Evolutionary conservation across 441 rosid species (phyloP).

Genomic region (Euphorbia schlechtendalii): DNA sequence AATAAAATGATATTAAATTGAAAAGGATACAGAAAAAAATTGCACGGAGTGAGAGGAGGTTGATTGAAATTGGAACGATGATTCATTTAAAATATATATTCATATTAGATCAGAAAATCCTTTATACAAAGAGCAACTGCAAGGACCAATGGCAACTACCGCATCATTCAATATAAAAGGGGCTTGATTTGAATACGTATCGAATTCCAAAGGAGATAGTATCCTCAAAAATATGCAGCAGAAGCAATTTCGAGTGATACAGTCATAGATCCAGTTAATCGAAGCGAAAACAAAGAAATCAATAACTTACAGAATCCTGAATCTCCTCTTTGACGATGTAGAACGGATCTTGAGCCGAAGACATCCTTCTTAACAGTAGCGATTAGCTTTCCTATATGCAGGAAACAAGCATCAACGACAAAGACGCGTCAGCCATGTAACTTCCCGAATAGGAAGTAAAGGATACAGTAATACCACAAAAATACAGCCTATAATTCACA

Average conservation of each 20-base stretch:
- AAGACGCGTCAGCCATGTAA: not conserved
- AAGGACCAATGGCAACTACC: not conserved
- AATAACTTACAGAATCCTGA: conserved; percentile 76
- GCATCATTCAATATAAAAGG: not conserved
- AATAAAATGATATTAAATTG: not conserved
- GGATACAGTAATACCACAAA: not conserved
- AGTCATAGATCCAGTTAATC: not conserved
- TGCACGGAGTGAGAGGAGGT: not conserved
- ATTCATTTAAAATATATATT: not conserved
- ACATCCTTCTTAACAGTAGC: conserved; percentile 36
- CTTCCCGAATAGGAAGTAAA: not conserved
- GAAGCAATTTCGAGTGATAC: not conserved
- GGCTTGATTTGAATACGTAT: not conserved
- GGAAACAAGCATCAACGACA: not conserved
- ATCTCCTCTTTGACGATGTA: conserved; percentile 96
- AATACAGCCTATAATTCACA: too few relatives aligned
- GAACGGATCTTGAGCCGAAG: conserved; percentile 95
- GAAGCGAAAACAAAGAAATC: not conserved
- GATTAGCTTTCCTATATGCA: not conserved
- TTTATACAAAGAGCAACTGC: not conserved
- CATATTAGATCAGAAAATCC: not conserved
- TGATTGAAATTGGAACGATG: not conserved
- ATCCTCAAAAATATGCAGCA: not conserved
- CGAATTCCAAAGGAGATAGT: not conserved
- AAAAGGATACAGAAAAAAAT: not conserved